A percentile compares a stretch with the other conserved stretches of the same genome.
Evolutionary conservation across 495 filamentous ascomycete species (phyloP).

Genomic region (Neurospora sublineolata): DNA sequence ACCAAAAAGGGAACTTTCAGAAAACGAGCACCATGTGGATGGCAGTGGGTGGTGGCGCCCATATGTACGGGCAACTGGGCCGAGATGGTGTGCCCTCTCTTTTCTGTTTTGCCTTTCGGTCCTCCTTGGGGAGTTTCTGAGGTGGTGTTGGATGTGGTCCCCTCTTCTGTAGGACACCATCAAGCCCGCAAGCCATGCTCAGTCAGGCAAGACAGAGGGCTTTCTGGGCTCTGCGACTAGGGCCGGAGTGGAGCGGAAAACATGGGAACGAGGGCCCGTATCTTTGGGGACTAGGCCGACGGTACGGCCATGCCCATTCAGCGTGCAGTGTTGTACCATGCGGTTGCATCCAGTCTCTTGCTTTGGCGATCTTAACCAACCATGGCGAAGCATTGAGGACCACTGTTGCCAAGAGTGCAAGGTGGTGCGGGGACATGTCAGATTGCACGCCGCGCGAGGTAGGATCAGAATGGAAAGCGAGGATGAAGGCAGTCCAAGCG

Average conservation of each 20-base stretch:
- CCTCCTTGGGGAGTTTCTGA: background rate
- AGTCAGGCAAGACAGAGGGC: constrained; percentile 3
- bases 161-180: constrained; percentile 1
- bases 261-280: constrained; percentile 8
- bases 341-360: constrained; percentile 6
- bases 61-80: constrained; percentile 12
- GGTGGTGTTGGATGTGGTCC: background rate
- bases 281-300: constrained; percentile 1
- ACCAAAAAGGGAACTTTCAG: background rate
- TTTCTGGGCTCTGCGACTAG: background rate
- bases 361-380: background rate
- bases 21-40: background rate
- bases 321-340: constrained; percentile 4
- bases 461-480: constrained; percentile 4
- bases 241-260: constrained; percentile 3
- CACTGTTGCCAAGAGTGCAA: constrained; percentile 1
- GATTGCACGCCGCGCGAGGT: constrained; percentile 16
- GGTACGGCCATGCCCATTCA: constrained; percentile 4
- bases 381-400: background rate
- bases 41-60: constrained; percentile 4
- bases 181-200: background rate
- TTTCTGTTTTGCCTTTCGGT: constrained; percentile 1
- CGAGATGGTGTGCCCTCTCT: constrained; percentile 4
- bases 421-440: constrained; percentile 7
- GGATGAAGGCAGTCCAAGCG: background rate